Conservation (phyloP, 331 rosid species). For the Malus hybrid region DNA sequence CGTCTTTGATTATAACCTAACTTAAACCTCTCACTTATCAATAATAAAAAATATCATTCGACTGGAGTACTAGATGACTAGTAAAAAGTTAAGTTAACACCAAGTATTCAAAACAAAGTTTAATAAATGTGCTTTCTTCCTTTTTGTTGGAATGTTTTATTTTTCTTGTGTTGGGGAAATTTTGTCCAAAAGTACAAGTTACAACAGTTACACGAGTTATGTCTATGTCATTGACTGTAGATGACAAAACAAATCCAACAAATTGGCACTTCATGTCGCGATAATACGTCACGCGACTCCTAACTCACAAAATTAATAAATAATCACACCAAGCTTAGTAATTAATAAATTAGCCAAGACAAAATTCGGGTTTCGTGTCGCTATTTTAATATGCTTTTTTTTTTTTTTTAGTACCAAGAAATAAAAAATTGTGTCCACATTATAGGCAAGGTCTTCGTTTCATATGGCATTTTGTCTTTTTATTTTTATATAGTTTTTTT, state of each 20-base stretch:
- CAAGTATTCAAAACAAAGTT: neutral
- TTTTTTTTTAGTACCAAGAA: neutral
- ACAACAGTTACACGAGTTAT: neutral
- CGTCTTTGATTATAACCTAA: fast-evolving
- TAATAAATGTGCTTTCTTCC: neutral
- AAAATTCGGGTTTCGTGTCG: neutral
- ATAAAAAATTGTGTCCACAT: neutral
- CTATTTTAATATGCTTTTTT: neutral
- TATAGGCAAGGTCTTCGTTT: neutral
- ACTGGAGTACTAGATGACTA: fast-evolving
- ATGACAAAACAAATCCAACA: neutral
- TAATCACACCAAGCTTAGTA: too few relatives aligned
- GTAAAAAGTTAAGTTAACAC: neutral
- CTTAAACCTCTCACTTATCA: too few relatives aligned
- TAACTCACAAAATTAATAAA: neutral
- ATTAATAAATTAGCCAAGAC: neutral
- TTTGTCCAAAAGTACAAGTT: neutral
- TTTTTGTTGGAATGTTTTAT: too few relatives aligned
- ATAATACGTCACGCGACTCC: neutral
- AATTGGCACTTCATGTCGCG: neutral
- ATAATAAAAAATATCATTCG: too few relatives aligned
- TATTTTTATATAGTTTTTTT: neutral
- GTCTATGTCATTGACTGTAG: neutral
- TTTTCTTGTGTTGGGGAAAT: neutral
- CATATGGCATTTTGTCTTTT: neutral